phyloP scores from a whole-genome alignment of 177 flowering plant genomes.

The Vitis hybrid region DNA sequence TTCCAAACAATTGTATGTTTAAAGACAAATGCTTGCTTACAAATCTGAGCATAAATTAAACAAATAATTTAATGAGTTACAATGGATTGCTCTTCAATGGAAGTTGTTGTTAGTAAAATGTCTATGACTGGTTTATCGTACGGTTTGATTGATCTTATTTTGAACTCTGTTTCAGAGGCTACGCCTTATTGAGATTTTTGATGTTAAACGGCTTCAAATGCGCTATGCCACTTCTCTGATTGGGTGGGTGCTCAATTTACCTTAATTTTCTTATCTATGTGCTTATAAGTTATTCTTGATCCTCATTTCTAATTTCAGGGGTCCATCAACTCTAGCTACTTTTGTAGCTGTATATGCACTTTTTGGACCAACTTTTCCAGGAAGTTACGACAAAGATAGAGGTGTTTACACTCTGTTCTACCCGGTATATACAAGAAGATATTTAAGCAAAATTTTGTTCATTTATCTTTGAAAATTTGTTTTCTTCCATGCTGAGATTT shows the following conservation, averaged over 20 bases:
- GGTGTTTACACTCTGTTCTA: constrained; percentile 87
- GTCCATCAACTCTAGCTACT: constrained; percentile 87
- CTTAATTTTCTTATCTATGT: background rate
- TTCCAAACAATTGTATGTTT: too few relatives aligned
- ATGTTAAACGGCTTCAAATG: constrained; percentile 91
- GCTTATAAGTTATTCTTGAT: constrained; percentile 4
- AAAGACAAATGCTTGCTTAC: too few relatives aligned
- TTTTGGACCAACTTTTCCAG: constrained; percentile 98
- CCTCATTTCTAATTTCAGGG: constrained; percentile 44
- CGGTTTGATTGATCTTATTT: constrained; percentile 7
- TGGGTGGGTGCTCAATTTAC: constrained; percentile 53
- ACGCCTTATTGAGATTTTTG: constrained; percentile 92
- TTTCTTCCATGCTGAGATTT: constrained; percentile 5
- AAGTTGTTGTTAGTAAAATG: background rate
- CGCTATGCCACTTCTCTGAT: constrained; percentile 89
- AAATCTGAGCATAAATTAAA: too few relatives aligned
- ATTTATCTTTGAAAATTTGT: background rate
- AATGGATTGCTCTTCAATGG: too few relatives aligned
- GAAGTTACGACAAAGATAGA: constrained; percentile 87
- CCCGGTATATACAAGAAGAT: constrained; percentile 52
- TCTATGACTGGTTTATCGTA: background rate
- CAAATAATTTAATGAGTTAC: too few relatives aligned
- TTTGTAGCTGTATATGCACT: constrained; percentile 95
- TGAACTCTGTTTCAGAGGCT: constrained; percentile 52
- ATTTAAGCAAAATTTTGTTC: background rate